Evolutionary conservation across 2,329 filamentous ascomycete species (phyloP).

Genomic region (Aspergillus sp.): DNA sequence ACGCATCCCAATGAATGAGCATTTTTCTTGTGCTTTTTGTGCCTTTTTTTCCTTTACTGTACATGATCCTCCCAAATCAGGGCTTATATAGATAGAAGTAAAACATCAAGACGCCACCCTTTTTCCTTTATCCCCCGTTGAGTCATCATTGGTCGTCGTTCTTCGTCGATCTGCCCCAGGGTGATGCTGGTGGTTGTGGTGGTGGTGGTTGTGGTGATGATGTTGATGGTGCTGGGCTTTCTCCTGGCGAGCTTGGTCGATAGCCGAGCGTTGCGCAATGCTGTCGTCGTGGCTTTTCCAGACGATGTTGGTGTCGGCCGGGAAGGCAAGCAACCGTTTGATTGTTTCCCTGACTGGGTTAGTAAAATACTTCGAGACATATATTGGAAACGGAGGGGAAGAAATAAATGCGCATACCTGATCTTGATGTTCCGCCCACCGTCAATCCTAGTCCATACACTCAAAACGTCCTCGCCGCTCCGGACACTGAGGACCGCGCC

Average conservation of each 20-base stretch:
- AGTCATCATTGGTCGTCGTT: constrained; percentile 36
- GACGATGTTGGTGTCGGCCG: constrained; percentile 78
- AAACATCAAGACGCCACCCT: constrained; percentile 25
- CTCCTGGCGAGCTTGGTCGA: constrained; percentile 85
- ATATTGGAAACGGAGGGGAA: neutral
- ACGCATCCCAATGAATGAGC: constrained; percentile 19
- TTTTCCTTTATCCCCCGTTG: constrained; percentile 36
- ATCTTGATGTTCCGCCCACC: constrained; percentile 94
- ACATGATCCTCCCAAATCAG: constrained; percentile 25
- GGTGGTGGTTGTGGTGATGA: constrained; percentile 24
- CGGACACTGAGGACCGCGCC: constrained; percentile 89
- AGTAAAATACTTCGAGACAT: constrained; percentile 12
- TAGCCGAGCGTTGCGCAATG: constrained; percentile 81
- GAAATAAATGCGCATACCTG: constrained; percentile 51
- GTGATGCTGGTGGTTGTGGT: constrained; percentile 25
- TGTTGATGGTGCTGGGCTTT: constrained; percentile 47
- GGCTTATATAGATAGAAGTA: constrained; percentile 3
- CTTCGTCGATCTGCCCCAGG: constrained; percentile 36
- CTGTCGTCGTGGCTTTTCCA: constrained; percentile 97
- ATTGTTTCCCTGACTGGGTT: constrained; percentile 66
- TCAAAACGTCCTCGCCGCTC: constrained; percentile 93
- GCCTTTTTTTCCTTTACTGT: constrained; percentile 23
- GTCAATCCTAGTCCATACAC: constrained; percentile 93
- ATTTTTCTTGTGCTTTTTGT: constrained; percentile 22
- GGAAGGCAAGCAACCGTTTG: constrained; percentile 80